These are phyloP conservation scores for Kodamaea lidongshanica DNA, from an alignment of 805 yeast genomes.

Conservation along the genomic window DNA sequence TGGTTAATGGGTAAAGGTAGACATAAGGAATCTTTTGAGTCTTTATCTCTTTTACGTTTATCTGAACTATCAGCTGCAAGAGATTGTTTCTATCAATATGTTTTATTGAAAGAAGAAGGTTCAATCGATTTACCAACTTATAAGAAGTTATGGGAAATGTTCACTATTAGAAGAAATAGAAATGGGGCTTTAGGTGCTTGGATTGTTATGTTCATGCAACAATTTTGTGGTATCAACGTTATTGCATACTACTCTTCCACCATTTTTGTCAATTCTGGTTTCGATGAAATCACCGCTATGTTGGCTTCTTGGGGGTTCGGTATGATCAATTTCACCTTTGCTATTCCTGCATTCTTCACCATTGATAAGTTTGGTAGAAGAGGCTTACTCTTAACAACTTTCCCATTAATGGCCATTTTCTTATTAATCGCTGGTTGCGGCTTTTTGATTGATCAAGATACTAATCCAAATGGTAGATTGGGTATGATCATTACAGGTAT, in stretches of 20 bases:
- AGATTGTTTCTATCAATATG: conserved; percentile 54
- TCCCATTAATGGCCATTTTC: conserved; percentile 58
- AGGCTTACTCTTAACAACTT: conserved; percentile 47
- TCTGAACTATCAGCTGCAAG: conserved; percentile 54
- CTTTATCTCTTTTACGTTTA: conserved; percentile 42
- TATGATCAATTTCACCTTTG: conserved; percentile 70
- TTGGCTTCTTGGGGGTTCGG: conserved; percentile 87
- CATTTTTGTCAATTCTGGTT: conserved; percentile 64
- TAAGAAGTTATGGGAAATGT: conserved; percentile 49
- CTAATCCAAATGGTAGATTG: conserved; percentile 43
- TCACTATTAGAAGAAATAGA: conserved; percentile 72
- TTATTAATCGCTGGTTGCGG: conserved; percentile 61
- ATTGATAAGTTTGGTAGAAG: conserved; percentile 77
- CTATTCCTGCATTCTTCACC: conserved; percentile 74
- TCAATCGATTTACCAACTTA: conserved; percentile 42
- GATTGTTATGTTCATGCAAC: conserved; percentile 85
- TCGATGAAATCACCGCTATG: conserved; percentile 54
- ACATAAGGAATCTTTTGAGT: conserved; percentile 43
- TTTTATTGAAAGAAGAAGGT: conserved; percentile 55
- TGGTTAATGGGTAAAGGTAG: conserved; percentile 55
- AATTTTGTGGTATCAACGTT: conserved; percentile 84
- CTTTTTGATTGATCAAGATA: conserved; percentile 54
- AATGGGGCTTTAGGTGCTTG: conserved; percentile 76
- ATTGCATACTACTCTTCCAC: conserved; percentile 80
- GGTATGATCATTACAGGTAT: conserved; percentile 70